A percentile compares a stretch with the other conserved stretches of the same genome.
phyloP scores from a whole-genome alignment of 148 eudicot genomes.

The Beta vulgaris region DNA sequence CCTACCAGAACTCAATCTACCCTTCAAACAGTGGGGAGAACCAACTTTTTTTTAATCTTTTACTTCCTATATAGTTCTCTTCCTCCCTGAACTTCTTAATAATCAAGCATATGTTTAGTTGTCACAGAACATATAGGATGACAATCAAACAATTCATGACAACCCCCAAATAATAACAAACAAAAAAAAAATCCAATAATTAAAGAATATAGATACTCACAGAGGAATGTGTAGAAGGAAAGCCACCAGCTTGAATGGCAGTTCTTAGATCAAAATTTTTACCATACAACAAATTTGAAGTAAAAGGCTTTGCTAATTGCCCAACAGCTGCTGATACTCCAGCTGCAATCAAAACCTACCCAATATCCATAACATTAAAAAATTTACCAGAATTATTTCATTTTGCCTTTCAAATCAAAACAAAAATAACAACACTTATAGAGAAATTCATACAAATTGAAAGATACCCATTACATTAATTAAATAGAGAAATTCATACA shows the following conservation, averaged over 20 bases:
- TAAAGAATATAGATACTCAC: constrained; percentile 30
- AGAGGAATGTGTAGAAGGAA: constrained; percentile 95
- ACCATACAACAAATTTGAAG: constrained; percentile 51
- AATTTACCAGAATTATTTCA: not conserved
- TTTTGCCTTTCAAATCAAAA: not conserved
- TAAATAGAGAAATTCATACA: not conserved
- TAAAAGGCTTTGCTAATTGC: constrained; percentile 71
- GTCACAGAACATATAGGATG: not conserved
- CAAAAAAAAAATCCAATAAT: not conserved
- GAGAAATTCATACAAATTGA: not conserved
- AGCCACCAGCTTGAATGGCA: constrained; percentile 79
- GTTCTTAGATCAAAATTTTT: constrained; percentile 47
- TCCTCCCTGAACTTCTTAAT: too few relatives aligned
- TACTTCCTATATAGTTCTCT: too few relatives aligned
- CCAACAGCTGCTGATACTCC: constrained; percentile 64
- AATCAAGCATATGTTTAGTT: not conserved
- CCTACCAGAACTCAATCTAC: not conserved
- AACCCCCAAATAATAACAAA: too few relatives aligned
- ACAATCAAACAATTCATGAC: constrained; percentile 1
- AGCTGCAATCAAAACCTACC: constrained; percentile 74
- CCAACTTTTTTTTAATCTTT: too few relatives aligned
- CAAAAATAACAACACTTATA: too few relatives aligned
- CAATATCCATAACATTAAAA: not conserved
- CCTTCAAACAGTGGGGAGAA: too few relatives aligned
- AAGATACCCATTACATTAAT: not conserved